Percentiles rank a stretch among this genome's conserved stretches.
Conservation (phyloP, 768 basidiomycete genomes). For the Suillus lakei region DNA sequence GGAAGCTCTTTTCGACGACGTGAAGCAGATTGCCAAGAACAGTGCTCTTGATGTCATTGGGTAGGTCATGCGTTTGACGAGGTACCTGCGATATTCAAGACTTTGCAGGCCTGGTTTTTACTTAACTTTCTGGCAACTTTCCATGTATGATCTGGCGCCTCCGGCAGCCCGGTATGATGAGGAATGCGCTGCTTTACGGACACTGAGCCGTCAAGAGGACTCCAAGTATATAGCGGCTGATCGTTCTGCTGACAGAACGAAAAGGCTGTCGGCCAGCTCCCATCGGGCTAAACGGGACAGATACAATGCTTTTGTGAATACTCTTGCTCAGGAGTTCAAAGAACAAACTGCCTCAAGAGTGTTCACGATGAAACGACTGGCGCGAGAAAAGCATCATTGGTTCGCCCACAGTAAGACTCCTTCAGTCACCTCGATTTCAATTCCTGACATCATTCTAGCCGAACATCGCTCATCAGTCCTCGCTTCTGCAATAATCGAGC, state of each 20-base stretch:
- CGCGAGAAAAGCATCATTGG: conserved; percentile 83
- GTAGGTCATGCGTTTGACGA: conserved; percentile 46
- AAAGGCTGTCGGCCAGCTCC: conserved; percentile 56
- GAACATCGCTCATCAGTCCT: conserved; percentile 49
- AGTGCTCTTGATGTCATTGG: conserved; percentile 70
- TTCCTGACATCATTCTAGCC: conserved; percentile 22
- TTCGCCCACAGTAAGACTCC: conserved; percentile 62
- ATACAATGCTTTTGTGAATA: conserved; percentile 61
- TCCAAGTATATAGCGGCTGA: conserved; percentile 66
- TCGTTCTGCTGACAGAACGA: conserved; percentile 68
- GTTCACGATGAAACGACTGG: conserved; percentile 77
- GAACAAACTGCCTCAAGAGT: conserved; percentile 73
- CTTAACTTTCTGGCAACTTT: conserved; percentile 95
- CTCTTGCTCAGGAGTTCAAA: conserved; percentile 71
- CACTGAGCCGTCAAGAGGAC: conserved; percentile 73
- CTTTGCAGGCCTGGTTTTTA: conserved; percentile 83
- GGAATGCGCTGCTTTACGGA: conserved; percentile 64
- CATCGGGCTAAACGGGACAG: conserved; percentile 71
- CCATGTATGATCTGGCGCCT: conserved; percentile 85
- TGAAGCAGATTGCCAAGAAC: conserved; percentile 72
- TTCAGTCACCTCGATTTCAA: neutral
- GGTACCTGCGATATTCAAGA: conserved; percentile 14
- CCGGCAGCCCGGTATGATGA: conserved; percentile 81
- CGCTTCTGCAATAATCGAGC: conserved; percentile 73
- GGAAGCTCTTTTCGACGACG: conserved; percentile 72